Evolutionary conservation across 495 filamentous ascomycete genomes (phyloP).

Genomic region (Hypoxylon crocopeplum): DNA sequence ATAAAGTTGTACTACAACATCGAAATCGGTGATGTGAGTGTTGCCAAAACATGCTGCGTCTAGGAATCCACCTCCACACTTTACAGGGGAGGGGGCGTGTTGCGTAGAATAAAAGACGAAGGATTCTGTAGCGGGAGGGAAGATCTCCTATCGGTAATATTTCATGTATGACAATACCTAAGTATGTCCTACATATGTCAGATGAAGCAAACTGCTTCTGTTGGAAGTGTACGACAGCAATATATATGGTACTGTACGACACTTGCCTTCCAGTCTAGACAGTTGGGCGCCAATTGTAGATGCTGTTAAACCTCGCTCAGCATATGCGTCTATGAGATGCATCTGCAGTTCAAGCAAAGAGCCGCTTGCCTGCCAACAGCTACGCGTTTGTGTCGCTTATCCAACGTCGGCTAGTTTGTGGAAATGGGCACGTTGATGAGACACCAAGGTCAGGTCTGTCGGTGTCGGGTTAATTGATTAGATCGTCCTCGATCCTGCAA

Average conservation of each 20-base stretch:
- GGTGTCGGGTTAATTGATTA: too few relatives aligned
- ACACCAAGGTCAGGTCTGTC: too few relatives aligned
- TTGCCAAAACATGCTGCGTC: too few relatives aligned
- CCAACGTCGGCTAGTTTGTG: background rate
- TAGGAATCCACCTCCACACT: background rate
- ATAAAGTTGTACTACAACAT: background rate
- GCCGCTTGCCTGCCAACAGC: conserved; percentile 9
- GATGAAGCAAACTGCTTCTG: conserved; percentile 5
- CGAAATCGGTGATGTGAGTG: too few relatives aligned
- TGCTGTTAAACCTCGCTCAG: background rate
- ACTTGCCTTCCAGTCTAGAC: background rate
- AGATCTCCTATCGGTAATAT: background rate
- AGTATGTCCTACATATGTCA: background rate
- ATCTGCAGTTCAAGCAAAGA: conserved; percentile 1
- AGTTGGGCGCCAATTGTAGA: background rate
- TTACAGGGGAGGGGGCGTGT: background rate
- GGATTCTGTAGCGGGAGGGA: conserved; percentile 13
- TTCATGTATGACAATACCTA: too few relatives aligned
- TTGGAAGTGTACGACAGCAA: conserved; percentile 3
- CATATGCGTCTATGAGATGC: background rate
- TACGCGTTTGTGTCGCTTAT: background rate
- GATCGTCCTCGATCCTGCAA: too few relatives aligned
- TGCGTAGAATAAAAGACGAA: conserved; percentile 1
- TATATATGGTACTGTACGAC: background rate
- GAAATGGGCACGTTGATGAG: background rate